Base-by-base conservation (phyloP, 1,139 yeast species). In the Candida albicans region DNA sequence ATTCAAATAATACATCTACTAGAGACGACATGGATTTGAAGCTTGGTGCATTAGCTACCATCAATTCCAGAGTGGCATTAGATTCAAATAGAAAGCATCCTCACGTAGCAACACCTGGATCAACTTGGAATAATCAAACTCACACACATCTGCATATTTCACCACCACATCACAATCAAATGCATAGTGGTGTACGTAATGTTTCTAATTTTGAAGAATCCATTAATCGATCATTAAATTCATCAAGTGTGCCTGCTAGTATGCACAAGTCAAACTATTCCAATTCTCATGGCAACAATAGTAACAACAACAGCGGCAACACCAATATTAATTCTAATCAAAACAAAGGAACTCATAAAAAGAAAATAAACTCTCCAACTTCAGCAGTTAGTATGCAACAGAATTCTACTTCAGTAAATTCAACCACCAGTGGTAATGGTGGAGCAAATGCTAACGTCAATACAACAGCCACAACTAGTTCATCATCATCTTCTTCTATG, bases 11-110 rank as follows among this genome's bases (percentile, higher is more conserved):
- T 24, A 3, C 28, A 4, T 8, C 34, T 8, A 22, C 30, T 2
- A 37, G 43, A 24, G 65, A 61, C 41, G 65, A 61, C 18, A 52
- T 56, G 33, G 77, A 78, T 50, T 51, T 77, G 51, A 82, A 82
- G 58, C 62, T 82, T 49, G 83, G 84, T 22, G 86, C 87, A 1
- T 67, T 82, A 48, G 77, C 83, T 14, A 82, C 87, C 4, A 81
- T 82, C 46, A 79, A 81, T 53, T 77, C 79, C 10, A 64, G 87
- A 41, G 81, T 78, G 18, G 83, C 82, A 10, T 66, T 81, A 49
- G 87, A 82, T 56, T 75, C 79, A 7, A 70, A 67, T 54, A 73
- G 76, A 54, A 77, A 75, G 55, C 62, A 61, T 46, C 59, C 58
- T 18, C 50, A 54, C 42, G 43, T 40, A 40, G 46, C 46, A 46